These are phyloP conservation scores for Aspergillus floridensis DNA, from an alignment of 2,329 filamentous ascomycete genomes.

Conservation along the genomic window DNA sequence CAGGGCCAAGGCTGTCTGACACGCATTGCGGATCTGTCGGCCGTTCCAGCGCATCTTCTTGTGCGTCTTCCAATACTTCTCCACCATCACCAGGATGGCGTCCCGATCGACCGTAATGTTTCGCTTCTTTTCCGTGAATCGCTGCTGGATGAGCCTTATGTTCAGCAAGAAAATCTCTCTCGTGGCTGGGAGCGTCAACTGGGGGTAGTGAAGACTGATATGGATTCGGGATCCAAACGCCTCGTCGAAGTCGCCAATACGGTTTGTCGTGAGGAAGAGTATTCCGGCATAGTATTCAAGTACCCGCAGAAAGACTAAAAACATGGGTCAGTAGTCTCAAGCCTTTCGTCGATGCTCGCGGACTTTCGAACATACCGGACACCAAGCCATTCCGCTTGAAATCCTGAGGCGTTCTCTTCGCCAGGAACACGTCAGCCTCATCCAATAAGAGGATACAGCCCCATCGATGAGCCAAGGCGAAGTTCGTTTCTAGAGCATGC, in stretches of 20 bases:
- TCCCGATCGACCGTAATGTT: not conserved
- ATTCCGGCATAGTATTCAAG: slow-evolving; percentile 51
- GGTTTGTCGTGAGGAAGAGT: slow-evolving; percentile 50
- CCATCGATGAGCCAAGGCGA: slow-evolving; percentile 27
- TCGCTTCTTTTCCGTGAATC: slow-evolving; percentile 5
- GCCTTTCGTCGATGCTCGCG: not conserved
- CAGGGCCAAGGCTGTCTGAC: slow-evolving; percentile 35
- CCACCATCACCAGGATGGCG: not conserved
- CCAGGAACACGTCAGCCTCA: slow-evolving; percentile 47
- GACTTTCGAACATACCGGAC: slow-evolving; percentile 20
- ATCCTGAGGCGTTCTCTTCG: slow-evolving; percentile 32
- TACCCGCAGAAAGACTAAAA: slow-evolving; percentile 45
- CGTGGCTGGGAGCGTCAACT: not conserved
- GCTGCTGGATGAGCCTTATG: slow-evolving; percentile 13
- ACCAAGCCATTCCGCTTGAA: slow-evolving; percentile 44
- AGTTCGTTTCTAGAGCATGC: slow-evolving; percentile 26
- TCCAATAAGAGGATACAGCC: slow-evolving; percentile 45
- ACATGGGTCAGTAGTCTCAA: slow-evolving; percentile 5
- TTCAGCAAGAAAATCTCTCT: slow-evolving; percentile 23
- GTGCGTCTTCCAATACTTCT: slow-evolving; percentile 10
- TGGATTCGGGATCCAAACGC: slow-evolving; percentile 50
- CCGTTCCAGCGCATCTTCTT: slow-evolving; percentile 33
- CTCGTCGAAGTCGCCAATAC: slow-evolving; percentile 50
- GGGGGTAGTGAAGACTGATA: slow-evolving; percentile 42
- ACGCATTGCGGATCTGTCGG: slow-evolving; percentile 38